These are phyloP conservation scores for Pseudogymnoascus sp. DNA, from an alignment of 2,329 filamentous ascomycete species.

Conservation along the genomic window DNA sequence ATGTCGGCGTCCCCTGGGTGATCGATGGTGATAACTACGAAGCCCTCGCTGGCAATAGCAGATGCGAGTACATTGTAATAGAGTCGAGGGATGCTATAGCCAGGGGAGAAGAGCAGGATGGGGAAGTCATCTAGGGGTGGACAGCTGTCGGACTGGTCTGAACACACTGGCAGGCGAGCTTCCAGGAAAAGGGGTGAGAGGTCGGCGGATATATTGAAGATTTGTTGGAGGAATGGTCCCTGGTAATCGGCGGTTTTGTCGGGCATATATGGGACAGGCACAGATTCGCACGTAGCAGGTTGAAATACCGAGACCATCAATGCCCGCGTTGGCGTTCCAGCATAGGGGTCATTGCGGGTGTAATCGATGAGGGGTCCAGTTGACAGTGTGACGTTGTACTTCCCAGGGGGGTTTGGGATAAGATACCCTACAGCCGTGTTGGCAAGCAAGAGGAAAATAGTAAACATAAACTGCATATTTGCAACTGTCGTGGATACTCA, in stretches of 20 bases:
- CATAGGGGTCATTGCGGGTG: conserved; percentile 14
- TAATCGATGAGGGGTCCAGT: conserved; percentile 19
- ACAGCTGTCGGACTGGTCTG: not conserved
- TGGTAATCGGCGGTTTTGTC: not conserved
- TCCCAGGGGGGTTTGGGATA: conserved; percentile 18
- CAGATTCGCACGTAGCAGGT: conserved; percentile 4
- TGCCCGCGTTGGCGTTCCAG: not conserved
- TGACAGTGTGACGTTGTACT: conserved; percentile 15
- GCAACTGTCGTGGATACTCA: not conserved
- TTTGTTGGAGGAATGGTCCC: not conserved
- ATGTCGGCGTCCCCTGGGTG: conserved; percentile 36
- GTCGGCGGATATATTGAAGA: not conserved
- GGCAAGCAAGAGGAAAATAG: not conserved
- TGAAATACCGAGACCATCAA: conserved; percentile 20
- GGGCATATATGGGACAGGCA: not conserved
- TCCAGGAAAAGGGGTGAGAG: conserved; percentile 11
- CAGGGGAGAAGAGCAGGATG: conserved; percentile 24
- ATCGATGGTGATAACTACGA: conserved; percentile 36
- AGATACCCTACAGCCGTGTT: not conserved
- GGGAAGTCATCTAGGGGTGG: not conserved
- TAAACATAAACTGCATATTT: not conserved
- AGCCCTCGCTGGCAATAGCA: conserved; percentile 33
- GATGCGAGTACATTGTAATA: conserved; percentile 22
- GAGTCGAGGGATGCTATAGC: conserved; percentile 18
- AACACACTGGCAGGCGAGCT: conserved; percentile 13